Evolutionary conservation across 495 filamentous ascomycete genomes (phyloP).

Genomic region (Aspergillus campestris): DNA sequence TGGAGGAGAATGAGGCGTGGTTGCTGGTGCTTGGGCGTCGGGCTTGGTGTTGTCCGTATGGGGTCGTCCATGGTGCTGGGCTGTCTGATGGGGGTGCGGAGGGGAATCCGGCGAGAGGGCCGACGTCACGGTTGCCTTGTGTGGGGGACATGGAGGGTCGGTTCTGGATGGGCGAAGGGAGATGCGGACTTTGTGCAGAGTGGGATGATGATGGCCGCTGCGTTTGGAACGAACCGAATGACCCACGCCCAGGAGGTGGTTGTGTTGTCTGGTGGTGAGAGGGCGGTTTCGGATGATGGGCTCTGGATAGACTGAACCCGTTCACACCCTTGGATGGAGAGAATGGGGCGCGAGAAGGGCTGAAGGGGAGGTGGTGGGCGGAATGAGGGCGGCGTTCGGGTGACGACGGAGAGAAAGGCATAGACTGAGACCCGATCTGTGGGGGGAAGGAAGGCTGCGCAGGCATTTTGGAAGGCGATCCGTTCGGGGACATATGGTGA

Average conservation of each 20-base stretch:
- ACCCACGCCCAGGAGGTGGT: constrained; percentile 20
- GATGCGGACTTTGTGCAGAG: constrained; percentile 28
- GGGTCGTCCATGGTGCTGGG: constrained; percentile 26
- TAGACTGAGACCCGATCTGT: constrained; percentile 16
- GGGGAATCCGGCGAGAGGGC: constrained; percentile 39
- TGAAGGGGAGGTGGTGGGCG: constrained; percentile 19
- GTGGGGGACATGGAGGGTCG: constrained; percentile 43
- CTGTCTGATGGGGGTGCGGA: constrained; percentile 20
- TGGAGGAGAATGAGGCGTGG: constrained; percentile 26
- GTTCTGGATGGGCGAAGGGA: constrained; percentile 35
- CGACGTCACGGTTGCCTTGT: constrained; percentile 39
- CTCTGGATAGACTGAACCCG: constrained; percentile 17
- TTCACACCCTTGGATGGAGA: constrained; percentile 31
- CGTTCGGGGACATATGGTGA: constrained; percentile 12
- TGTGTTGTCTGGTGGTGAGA: constrained; percentile 24
- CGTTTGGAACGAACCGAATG: constrained; percentile 22
- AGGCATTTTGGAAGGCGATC: constrained; percentile 9
- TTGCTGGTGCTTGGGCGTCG: constrained; percentile 22
- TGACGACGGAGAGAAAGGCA: constrained; percentile 28
- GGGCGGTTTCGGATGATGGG: constrained; percentile 23
- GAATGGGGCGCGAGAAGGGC: constrained; percentile 28
- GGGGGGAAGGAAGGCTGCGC: constrained; percentile 14
- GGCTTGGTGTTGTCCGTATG: constrained; percentile 28
- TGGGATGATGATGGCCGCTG: constrained; percentile 41
- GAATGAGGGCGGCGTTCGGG: constrained; percentile 33